Evolutionary conservation across 2,329 filamentous ascomycete species (phyloP).

Genomic region (Ophiocordyceps camponoti-rufipedis): DNA sequence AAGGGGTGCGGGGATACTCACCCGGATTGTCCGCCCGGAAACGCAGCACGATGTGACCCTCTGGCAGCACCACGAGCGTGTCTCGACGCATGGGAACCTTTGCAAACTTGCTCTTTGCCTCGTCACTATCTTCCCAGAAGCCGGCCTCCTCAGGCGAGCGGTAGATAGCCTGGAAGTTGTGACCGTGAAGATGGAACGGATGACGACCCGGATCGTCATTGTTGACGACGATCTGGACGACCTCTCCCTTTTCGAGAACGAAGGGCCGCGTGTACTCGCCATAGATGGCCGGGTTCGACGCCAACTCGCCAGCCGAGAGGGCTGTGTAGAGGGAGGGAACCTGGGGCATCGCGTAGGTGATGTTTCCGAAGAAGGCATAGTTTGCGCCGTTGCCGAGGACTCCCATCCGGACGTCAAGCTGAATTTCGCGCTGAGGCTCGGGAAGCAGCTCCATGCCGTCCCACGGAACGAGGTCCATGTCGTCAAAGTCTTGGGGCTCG

Average conservation of each 20-base stretch:
- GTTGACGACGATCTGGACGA: conserved; percentile 64
- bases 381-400: conserved; percentile 42
- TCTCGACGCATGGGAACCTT: conserved; percentile 47
- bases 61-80: conserved; percentile 44
- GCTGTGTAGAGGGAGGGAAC: conserved; percentile 69
- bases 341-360: conserved; percentile 56
- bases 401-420: conserved; percentile 44
- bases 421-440: conserved; percentile 43
- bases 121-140: conserved; percentile 28
- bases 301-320: conserved; percentile 41
- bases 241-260: conserved; percentile 45
- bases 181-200: conserved; percentile 65
- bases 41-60: conserved; percentile 51
- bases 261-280: conserved; percentile 47
- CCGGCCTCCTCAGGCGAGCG: conserved; percentile 40
- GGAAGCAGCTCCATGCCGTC: conserved; percentile 44
- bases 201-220: conserved; percentile 55
- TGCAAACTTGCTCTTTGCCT: conserved; percentile 26
- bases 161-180: conserved; percentile 51
- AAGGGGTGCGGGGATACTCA: background rate
- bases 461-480: conserved; percentile 50
- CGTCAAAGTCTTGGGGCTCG: conserved; percentile 52
- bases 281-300: conserved; percentile 42
- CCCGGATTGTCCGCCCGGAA: conserved; percentile 51
- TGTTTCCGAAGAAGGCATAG: conserved; percentile 55